phyloP scores from a whole-genome alignment of 306 rosid genomes.

The Pueraria montana region DNA sequence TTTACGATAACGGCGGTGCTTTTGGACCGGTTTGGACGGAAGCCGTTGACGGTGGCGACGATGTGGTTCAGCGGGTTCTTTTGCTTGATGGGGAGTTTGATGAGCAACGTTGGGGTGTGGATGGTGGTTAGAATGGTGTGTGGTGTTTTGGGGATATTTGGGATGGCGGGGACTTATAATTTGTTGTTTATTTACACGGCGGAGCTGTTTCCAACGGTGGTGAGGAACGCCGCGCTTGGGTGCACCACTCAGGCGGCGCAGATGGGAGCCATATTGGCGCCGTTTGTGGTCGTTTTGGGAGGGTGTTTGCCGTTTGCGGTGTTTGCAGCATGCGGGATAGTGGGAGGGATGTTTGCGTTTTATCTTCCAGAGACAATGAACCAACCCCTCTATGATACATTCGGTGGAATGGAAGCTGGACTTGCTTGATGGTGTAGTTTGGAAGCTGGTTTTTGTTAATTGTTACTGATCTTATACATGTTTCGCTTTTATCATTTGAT shows the following conservation, averaged over 20 bases:
- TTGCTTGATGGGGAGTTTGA: slow-evolving; percentile 67
- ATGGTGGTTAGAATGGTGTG: slow-evolving; percentile 68
- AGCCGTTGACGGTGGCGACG: slow-evolving; percentile 73
- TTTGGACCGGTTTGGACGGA: slow-evolving; percentile 67
- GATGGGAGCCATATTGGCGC: slow-evolving; percentile 91
- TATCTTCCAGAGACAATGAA: slow-evolving; percentile 87
- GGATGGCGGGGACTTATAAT: slow-evolving; percentile 93
- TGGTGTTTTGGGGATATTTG: slow-evolving; percentile 85
- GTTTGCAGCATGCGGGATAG: slow-evolving; percentile 74
- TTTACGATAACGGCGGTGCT: slow-evolving; percentile 73
- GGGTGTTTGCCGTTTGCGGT: slow-evolving; percentile 75
- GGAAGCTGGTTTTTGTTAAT: not conserved
- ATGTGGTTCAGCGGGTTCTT: slow-evolving; percentile 89
- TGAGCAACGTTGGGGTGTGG: slow-evolving; percentile 58
- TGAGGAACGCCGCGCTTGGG: slow-evolving; percentile 86
- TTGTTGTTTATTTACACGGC: slow-evolving; percentile 79
- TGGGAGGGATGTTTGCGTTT: slow-evolving; percentile 76
- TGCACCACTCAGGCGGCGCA: slow-evolving; percentile 77
- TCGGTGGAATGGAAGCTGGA: slow-evolving; percentile 66
- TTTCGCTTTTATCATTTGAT: not conserved
- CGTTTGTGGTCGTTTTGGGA: slow-evolving; percentile 87
- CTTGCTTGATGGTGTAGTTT: slow-evolving; percentile 18
- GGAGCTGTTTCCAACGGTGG: slow-evolving; percentile 93
- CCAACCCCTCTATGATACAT: slow-evolving; percentile 83
- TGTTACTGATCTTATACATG: not conserved